A percentile compares a stretch with the other conserved stretches of the same genome.
These are phyloP conservation scores for Dryas integrifolia DNA, from an alignment of 331 rosid genomes.

Conservation along the genomic window DNA sequence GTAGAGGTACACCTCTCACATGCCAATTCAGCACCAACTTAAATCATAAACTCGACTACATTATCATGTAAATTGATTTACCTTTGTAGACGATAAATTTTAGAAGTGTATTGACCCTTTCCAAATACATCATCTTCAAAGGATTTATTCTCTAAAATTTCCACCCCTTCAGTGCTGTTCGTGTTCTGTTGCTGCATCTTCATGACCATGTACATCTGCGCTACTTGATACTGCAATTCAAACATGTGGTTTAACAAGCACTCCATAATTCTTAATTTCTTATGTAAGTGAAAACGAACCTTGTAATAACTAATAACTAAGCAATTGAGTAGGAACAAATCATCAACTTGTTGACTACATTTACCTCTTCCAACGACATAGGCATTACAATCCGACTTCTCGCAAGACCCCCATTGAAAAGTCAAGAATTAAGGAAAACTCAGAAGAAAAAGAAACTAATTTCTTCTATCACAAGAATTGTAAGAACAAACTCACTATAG, in stretches of 20 bases:
- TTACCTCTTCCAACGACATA: slow-evolving; percentile 48
- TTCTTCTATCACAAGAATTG: neutral
- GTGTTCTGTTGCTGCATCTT: slow-evolving; percentile 51
- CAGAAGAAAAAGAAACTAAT: neutral
- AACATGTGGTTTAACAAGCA: neutral
- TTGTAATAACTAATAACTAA: neutral
- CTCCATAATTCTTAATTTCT: neutral
- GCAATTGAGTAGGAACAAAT: neutral
- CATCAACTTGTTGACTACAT: neutral
- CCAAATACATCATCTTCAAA: slow-evolving; percentile 43
- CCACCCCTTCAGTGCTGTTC: slow-evolving; percentile 40
- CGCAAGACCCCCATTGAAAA: slow-evolving; percentile 18
- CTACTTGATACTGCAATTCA: slow-evolving; percentile 38
- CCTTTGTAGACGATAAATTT: slow-evolving; percentile 45
- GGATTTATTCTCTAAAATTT: slow-evolving; percentile 32
- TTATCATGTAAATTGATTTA: slow-evolving; percentile 9
- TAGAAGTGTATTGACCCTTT: slow-evolving; percentile 43
- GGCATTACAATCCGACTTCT: slow-evolving; percentile 50
- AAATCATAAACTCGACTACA: neutral
- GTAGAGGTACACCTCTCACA: neutral
- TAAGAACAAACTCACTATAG: neutral
- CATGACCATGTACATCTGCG: slow-evolving; percentile 41
- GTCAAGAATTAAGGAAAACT: slow-evolving; percentile 31
- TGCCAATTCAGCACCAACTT: neutral
- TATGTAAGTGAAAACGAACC: neutral